These are phyloP conservation scores for Marchantia paleacea DNA, from an alignment of 225 moss, liverwort and hornwort genomes.

Conservation along the genomic window DNA sequence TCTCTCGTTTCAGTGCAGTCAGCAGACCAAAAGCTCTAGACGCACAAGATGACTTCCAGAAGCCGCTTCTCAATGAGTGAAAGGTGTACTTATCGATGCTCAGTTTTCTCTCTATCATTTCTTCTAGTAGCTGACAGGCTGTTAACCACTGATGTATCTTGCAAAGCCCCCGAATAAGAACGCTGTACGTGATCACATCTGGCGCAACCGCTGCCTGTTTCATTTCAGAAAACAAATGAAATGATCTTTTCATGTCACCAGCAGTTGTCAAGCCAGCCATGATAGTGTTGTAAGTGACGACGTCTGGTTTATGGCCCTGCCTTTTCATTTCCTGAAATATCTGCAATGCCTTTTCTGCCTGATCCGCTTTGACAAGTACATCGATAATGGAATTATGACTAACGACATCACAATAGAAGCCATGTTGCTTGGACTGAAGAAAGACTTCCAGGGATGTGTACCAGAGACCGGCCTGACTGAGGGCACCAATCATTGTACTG, in stretches of 20 bases:
- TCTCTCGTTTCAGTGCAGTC: conserved; percentile 6
- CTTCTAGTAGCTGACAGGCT: conserved; percentile 30
- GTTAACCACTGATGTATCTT: conserved; percentile 4
- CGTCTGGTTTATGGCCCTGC: conserved; percentile 27
- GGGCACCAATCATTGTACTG: conserved; percentile 32
- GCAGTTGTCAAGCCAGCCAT: conserved; percentile 25
- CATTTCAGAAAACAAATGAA: conserved; percentile 30
- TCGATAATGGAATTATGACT: conserved; percentile 32
- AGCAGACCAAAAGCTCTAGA: neutral
- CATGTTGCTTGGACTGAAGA: conserved; percentile 14
- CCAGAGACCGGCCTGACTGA: conserved; percentile 34
- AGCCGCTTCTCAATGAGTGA: conserved; percentile 23
- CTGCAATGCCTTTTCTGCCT: conserved; percentile 25
- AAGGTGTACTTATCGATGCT: conserved; percentile 22
- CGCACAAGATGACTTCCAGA: neutral
- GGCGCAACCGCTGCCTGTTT: conserved; percentile 28
- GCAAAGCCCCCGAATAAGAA: conserved; percentile 37
- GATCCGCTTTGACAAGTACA: conserved; percentile 38
- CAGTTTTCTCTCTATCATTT: conserved; percentile 29
- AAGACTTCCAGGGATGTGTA: conserved; percentile 26
- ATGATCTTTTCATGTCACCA: conserved; percentile 15
- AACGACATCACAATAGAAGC: conserved; percentile 23
- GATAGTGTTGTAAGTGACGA: conserved; percentile 34
- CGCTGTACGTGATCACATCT: conserved; percentile 35
- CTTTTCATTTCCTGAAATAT: conserved; percentile 28